phyloP scores from a whole-genome alignment of 2,329 filamentous ascomycete species.

The Penicillium italicum region DNA sequence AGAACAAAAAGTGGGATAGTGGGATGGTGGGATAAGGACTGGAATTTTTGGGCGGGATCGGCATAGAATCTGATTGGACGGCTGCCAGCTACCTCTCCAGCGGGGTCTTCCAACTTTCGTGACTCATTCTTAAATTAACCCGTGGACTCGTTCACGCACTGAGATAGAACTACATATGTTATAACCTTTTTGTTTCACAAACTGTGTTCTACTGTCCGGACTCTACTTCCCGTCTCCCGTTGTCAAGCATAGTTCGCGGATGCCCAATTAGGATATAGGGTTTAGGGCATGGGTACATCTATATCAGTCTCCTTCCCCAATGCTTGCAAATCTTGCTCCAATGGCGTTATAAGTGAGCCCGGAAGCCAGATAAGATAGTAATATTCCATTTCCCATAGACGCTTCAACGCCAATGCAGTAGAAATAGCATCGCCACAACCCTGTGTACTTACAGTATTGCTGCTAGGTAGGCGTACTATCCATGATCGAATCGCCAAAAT shows the following conservation, averaged over 20 bases:
- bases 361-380: background rate
- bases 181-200: background rate
- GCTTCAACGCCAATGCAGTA: background rate
- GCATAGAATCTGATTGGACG: slow-evolving; percentile 28
- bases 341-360: background rate
- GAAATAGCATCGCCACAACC: background rate
- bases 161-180: background rate
- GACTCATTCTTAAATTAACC: background rate
- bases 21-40: slow-evolving; percentile 22
- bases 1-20: slow-evolving; percentile 20
- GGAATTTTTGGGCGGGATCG: slow-evolving; percentile 35
- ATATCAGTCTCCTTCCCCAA: background rate
- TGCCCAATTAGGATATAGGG: slow-evolving; percentile 30
- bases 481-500: background rate
- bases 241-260: background rate
- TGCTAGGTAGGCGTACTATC: background rate
- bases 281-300: slow-evolving; percentile 28
- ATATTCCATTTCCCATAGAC: background rate
- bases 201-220: background rate
- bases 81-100: background rate
- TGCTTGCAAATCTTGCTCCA: background rate
- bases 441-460: background rate
- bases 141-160: background rate
- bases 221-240: too few relatives aligned
- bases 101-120: background rate